Evolutionary conservation across 441 rosid genomes (phyloP).

Genomic region (Populus hybrid): DNA sequence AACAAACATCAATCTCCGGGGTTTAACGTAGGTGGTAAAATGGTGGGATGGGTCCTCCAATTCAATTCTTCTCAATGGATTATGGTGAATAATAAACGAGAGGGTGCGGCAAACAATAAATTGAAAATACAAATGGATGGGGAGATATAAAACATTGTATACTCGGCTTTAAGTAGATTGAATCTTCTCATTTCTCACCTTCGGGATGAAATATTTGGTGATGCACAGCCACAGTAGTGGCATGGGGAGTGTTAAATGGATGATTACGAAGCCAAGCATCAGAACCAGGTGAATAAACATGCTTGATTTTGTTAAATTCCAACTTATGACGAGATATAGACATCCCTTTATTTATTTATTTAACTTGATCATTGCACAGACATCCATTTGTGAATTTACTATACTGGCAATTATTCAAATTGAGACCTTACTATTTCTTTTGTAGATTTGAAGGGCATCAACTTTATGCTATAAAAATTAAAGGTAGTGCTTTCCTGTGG

Average conservation of each 20-base stretch:
- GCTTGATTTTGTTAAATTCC: not conserved
- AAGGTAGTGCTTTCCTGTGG: conserved; percentile 93
- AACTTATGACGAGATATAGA: not conserved
- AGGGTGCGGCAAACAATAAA: not conserved
- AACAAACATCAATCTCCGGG: not conserved
- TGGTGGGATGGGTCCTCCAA: not conserved
- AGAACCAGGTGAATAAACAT: not conserved
- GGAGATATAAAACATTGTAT: not conserved
- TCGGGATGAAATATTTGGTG: not conserved
- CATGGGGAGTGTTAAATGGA: not conserved
- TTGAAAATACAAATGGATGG: not conserved
- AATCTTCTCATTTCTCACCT: not conserved
- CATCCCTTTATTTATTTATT: not conserved
- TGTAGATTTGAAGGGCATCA: conserved; percentile 62
- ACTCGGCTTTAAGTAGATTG: not conserved
- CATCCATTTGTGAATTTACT: not conserved
- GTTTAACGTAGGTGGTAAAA: not conserved
- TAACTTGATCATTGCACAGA: not conserved
- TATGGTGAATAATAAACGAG: not conserved
- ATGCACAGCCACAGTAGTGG: not conserved
- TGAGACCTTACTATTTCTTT: conserved; percentile 10
- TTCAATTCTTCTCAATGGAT: not conserved
- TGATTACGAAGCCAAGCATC: not conserved
- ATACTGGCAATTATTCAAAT: conserved; percentile 5
- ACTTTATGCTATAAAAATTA: conserved; percentile 64